These are phyloP conservation scores for Quercus suber DNA, from an alignment of 306 rosid species.

Conservation along the genomic window DNA sequence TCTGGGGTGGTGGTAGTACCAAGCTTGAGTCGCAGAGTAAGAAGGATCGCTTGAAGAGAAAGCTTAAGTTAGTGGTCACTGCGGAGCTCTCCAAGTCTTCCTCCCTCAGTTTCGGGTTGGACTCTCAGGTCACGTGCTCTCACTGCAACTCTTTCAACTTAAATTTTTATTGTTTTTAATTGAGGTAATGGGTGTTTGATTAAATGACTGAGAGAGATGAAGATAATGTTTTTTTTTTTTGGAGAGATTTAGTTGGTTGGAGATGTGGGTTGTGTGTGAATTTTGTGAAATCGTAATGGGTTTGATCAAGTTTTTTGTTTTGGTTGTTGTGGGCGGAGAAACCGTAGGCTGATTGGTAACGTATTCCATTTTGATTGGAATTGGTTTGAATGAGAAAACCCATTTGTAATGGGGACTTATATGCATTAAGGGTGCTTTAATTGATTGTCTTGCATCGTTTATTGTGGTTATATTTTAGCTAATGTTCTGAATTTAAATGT, in stretches of 20 bases:
- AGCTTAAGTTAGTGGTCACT: constrained; percentile 53
- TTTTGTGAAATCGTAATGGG: not conserved
- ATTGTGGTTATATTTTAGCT: not conserved
- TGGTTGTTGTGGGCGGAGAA: constrained; percentile 1
- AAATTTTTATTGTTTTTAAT: not conserved
- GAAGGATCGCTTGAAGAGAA: constrained; percentile 42
- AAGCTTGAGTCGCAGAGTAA: constrained; percentile 38
- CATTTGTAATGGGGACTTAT: not conserved
- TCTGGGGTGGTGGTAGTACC: constrained; percentile 17
- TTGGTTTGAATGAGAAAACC: not conserved
- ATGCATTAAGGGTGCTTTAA: not conserved
- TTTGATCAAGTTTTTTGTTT: not conserved
- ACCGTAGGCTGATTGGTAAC: not conserved
- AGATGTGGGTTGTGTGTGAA: not conserved
- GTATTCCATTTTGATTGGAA: too few species aligned
- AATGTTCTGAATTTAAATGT: not conserved
- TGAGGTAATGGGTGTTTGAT: not conserved
- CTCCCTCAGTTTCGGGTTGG: constrained; percentile 50
- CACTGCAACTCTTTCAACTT: not conserved
- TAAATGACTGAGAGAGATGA: not conserved
- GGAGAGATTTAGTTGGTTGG: not conserved
- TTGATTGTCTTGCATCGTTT: not conserved
- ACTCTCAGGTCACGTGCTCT: constrained; percentile 55
- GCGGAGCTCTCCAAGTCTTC: constrained; percentile 61
- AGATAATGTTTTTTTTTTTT: not conserved